Evolutionary conservation across 2,329 filamentous ascomycete genomes (phyloP).

Genomic region (Exophiala sp.): DNA sequence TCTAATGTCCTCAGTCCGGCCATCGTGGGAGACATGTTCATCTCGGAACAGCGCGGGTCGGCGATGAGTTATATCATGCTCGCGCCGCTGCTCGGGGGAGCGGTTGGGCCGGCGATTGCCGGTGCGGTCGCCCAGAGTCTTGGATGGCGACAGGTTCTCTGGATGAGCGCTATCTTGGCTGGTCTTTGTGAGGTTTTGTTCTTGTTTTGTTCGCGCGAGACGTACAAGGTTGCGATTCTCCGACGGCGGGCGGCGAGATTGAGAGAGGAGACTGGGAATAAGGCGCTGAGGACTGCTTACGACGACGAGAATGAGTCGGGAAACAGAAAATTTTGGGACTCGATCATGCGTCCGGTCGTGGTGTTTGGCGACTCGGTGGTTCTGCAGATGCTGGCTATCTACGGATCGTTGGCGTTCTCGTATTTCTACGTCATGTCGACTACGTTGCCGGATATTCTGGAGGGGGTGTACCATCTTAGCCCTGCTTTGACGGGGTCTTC

Average conservation of each 20-base stretch:
- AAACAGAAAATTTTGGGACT: slow-evolving; percentile 34
- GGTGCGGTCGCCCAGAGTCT: slow-evolving; percentile 26
- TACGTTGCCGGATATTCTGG: slow-evolving; percentile 34
- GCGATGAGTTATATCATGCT: slow-evolving; percentile 58
- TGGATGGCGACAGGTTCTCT: slow-evolving; percentile 29
- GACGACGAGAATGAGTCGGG: slow-evolving; percentile 2
- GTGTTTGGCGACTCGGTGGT: slow-evolving; percentile 57
- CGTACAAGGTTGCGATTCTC: slow-evolving; percentile 33
- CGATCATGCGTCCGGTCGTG: slow-evolving; percentile 54
- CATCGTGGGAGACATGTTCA: slow-evolving; percentile 62
- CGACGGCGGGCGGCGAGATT: slow-evolving; percentile 31
- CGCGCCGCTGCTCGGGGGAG: slow-evolving; percentile 49
- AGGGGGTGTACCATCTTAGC: slow-evolving; percentile 30
- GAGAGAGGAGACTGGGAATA: slow-evolving; percentile 30
- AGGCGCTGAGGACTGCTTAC: slow-evolving; percentile 23
- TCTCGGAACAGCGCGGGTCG: slow-evolving; percentile 54
- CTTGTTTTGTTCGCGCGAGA: slow-evolving; percentile 32
- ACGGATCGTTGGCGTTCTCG: slow-evolving; percentile 46
- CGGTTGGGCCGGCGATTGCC: slow-evolving; percentile 27
- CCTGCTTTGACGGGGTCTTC: slow-evolving; percentile 29
- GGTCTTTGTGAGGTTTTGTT: slow-evolving; percentile 26
- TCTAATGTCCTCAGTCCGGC: slow-evolving; percentile 59
- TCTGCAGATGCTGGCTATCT: slow-evolving; percentile 47
- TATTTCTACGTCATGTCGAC: slow-evolving; percentile 46
- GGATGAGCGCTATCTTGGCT: slow-evolving; percentile 23